Evolutionary conservation across 2,329 filamentous ascomycete species (phyloP), one percentile per base, ranked within the genome.

Genomic region (Fusarium staphyleae): DNA sequence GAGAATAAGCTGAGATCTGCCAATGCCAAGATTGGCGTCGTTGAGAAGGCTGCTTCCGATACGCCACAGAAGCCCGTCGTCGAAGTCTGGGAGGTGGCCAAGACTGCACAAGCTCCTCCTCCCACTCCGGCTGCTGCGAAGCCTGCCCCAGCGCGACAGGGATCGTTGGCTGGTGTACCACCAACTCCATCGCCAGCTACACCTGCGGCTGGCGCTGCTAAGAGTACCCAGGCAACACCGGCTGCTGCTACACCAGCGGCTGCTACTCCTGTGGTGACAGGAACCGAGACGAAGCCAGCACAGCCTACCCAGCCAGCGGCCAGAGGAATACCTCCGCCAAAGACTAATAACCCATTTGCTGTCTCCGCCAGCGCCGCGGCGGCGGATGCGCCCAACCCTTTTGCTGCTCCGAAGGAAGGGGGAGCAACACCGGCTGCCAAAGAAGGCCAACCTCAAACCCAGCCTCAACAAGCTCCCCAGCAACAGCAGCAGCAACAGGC

Each of bases 71-170:
- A 86, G 69, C 85, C 92, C 1, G 91, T 98, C 4, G 84, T 78
- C 9, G 92, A 97, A 72, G 93, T 97, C 0, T 97, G 91, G 90
- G 86, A 88, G 59, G 77, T 90, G 47, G 92, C 89, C 0, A 93
- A 93, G 74, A 78, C 46, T 15, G 68, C 74, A 16, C 70, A 71
- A 33, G 63, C 71, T 13, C 62, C 68, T n/a, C 66, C 69, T 4
- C 57, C 66, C 14, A 55, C 63, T 5, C 55, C 66, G 19, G 57
- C 65, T 9, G 45, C 48, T 11, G 66, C 36, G 36, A 69, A 68
- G 48, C 52, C 63, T 9, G 55, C 63, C 10, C 67, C 68, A 3
- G 60, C 43, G 9, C 60, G 59, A 32, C 69, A 66, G 40, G 52
- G 53, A 3, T 61, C 67, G 11, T 52, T 48, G 14, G 53, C 64